A percentile compares a stretch with the other conserved stretches of the same genome.
These are phyloP conservation scores for Avena eriantha DNA, from an alignment of 176 grass and related monocot species.

Conservation along the genomic window DNA sequence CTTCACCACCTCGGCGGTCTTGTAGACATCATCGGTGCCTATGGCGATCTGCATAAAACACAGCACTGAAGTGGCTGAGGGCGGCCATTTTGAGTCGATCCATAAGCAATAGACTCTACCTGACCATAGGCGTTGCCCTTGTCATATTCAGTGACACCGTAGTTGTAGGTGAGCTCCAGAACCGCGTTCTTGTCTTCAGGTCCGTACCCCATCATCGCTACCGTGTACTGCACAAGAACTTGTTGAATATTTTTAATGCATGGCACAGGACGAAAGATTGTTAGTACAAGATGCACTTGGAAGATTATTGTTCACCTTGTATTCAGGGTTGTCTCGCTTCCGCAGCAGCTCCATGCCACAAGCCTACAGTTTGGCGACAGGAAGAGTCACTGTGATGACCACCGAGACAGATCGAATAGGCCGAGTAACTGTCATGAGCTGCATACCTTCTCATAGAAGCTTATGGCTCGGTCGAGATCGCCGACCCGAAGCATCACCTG, in stretches of 20 bases:
- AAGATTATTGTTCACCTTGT: constrained; percentile 57
- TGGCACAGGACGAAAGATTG: not conserved
- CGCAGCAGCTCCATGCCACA: constrained; percentile 69
- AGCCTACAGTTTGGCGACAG: constrained; percentile 40
- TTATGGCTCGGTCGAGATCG: constrained; percentile 63
- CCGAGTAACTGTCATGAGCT: not conserved
- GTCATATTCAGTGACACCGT: constrained; percentile 61
- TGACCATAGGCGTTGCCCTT: constrained; percentile 71
- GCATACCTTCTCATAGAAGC: constrained; percentile 72
- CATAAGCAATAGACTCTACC: constrained; percentile 21
- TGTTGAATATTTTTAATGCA: not conserved
- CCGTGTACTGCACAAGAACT: constrained; percentile 45
- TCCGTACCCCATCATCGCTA: constrained; percentile 74
- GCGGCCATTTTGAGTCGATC: not conserved
- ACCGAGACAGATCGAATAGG: not conserved
- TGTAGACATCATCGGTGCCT: constrained; percentile 85
- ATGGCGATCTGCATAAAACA: constrained; percentile 63
- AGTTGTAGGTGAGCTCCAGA: constrained; percentile 74
- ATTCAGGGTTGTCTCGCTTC: constrained; percentile 65
- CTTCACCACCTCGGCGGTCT: constrained; percentile 69
- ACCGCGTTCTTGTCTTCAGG: constrained; percentile 73
- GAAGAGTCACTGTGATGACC: not conserved
- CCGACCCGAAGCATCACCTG: constrained; percentile 79
- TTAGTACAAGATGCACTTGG: too few species aligned
- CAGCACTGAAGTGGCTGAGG: not conserved